Evolutionary conservation across 495 filamentous ascomycete genomes (phyloP), one percentile per base, ranked within the genome.

Genomic region (Aspergillus funiculosus): DNA sequence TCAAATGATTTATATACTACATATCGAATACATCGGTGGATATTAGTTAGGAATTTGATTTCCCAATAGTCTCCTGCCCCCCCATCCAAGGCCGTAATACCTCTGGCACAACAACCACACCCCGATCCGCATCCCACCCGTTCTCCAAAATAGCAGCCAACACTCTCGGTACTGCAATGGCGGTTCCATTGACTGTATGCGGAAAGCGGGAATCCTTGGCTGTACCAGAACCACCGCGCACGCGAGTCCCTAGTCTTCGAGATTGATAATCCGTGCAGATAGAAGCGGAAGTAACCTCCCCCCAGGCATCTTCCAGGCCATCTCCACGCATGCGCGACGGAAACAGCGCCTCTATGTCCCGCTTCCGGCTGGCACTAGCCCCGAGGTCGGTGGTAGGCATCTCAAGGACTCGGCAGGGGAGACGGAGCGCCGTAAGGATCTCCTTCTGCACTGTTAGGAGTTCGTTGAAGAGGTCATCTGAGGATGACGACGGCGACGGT

Each of bases 201-300:
- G 87, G 85, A 53, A 84, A 90, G 6, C 69, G 63, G 5, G 71
- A 61, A 10, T 71, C 75, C 36, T 66, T 69, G 2, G 38, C 47
- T 8, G 40, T 52, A 48, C 59, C 71, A 21, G 40, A 52, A 48
- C 59, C 71, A 21, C 74, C 57, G 28, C 74, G 73, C 11, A 87
- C 63, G 13, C 81, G 74, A 8, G 92, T 94, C 19, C 76, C 84
- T 27, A 98, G 68, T 14, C 92, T 75, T 6, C 92, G 74, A 15
- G 77, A 82, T 72, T 98, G 92, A 64, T 97, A 97, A 60, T 97
- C 94, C 4, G 88, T 92, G 62, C 92, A 98, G 46, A 90, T 84
- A 41, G 86, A 91, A 9, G 88, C 81, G 40, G 82, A 87, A 0
- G 90, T 94, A 8, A 98, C 86, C 63, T 98, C 92, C 22, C 92